Conservation (phyloP, 345 rosid genomes). For the Salix suchowensis region DNA sequence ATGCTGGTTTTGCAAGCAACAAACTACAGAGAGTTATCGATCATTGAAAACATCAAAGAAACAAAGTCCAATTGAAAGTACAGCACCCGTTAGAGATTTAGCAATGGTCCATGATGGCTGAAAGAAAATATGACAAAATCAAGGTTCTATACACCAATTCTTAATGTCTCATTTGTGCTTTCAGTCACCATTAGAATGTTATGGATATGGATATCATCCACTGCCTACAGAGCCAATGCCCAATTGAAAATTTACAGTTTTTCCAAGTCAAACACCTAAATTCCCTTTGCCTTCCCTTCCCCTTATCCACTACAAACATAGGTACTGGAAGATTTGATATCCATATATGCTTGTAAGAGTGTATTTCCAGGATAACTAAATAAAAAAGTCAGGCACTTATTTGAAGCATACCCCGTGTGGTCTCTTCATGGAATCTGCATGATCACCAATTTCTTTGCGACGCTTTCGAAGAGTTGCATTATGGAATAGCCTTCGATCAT, state of each 20-base stretch:
- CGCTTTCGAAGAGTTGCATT: conserved; percentile 89
- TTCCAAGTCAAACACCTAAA: not conserved
- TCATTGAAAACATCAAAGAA: not conserved
- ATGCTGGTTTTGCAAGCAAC: not conserved
- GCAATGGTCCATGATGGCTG: not conserved
- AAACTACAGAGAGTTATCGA: not conserved
- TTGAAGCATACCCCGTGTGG: conserved; percentile 40
- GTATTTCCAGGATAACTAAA: not conserved
- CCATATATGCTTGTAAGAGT: not conserved
- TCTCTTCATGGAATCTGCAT: conserved; percentile 60
- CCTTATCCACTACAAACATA: not conserved
- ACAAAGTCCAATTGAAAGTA: not conserved
- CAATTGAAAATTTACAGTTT: not conserved
- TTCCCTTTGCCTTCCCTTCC: not conserved
- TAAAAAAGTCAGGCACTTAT: not conserved
- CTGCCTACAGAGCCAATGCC: not conserved
- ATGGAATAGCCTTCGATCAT: conserved; percentile 82
- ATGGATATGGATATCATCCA: not conserved
- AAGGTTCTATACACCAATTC: not conserved
- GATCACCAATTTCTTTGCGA: conserved; percentile 87
- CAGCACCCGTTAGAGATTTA: not conserved
- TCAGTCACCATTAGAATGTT: not conserved
- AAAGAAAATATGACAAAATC: not conserved
- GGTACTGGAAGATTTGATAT: not conserved
- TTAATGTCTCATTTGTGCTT: not conserved